Percentiles rank a stretch among this genome's conserved stretches.
phyloP scores from a whole-genome alignment of 345 rosid species.

The Tarenaya hassleriana region DNA sequence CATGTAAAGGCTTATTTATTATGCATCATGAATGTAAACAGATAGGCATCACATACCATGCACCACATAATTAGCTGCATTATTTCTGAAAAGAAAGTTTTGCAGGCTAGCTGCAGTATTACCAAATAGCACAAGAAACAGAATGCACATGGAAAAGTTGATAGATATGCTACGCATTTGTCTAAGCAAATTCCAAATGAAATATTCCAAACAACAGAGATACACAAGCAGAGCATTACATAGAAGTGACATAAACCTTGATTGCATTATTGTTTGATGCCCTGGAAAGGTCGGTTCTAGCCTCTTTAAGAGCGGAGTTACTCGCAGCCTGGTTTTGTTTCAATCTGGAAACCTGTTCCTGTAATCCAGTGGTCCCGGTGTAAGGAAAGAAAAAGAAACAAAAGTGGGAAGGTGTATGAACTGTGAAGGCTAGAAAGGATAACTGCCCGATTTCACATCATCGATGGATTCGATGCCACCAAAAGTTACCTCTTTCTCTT shows the following conservation, averaged over 20 bases:
- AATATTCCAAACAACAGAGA: no score
- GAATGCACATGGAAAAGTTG: constrained; percentile 2
- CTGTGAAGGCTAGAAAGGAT: neutral
- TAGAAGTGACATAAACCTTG: constrained; percentile 18
- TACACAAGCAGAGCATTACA: no score
- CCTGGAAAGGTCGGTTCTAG: constrained; percentile 43
- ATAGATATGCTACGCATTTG: neutral
- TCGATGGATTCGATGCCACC: no score
- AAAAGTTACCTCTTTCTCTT: constrained; percentile 75
- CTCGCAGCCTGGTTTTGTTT: constrained; percentile 61
- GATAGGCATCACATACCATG: constrained; percentile 2
- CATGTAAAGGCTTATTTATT: no score
- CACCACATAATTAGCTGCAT: neutral
- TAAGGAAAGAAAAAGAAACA: constrained; percentile 12
- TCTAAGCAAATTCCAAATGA: no score
- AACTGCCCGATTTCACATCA: no score
- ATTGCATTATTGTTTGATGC: constrained; percentile 34
- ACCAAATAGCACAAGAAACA: constrained; percentile 18
- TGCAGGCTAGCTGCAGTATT: constrained; percentile 16
- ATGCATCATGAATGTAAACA: no score
- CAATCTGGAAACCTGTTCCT: constrained; percentile 73
- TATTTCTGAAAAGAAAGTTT: constrained; percentile 8
- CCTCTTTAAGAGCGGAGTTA: constrained; percentile 40
- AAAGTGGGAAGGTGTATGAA: neutral
- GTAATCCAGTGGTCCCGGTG: constrained; percentile 17